These are phyloP conservation scores for Fusarium pseudonygamai DNA, from an alignment of 2,329 filamentous ascomycete species.

Conservation along the genomic window DNA sequence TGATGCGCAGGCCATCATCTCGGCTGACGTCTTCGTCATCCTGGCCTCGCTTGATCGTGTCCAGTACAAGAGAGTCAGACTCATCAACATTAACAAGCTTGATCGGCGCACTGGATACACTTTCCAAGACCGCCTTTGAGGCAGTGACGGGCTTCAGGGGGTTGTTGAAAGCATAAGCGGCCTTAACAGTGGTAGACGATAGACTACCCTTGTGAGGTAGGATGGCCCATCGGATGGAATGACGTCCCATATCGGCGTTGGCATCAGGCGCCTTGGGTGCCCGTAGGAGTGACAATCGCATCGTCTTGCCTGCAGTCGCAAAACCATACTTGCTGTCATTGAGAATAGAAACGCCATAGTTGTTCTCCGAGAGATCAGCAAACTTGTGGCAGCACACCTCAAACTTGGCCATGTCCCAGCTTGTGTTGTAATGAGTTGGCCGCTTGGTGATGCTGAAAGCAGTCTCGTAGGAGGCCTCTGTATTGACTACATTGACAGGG, in stretches of 20 bases:
- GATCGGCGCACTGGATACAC: constrained; percentile 60
- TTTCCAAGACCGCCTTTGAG: constrained; percentile 41
- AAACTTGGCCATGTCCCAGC: constrained; percentile 98
- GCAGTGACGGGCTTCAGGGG: constrained; percentile 63
- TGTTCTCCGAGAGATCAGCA: constrained; percentile 87
- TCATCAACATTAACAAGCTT: constrained; percentile 68
- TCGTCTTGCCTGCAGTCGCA: constrained; percentile 85
- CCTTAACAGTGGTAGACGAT: constrained; percentile 77
- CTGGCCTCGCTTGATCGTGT: constrained; percentile 93
- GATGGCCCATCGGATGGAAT: constrained; percentile 90
- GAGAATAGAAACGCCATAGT: constrained; percentile 89
- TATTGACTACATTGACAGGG: constrained; percentile 89
- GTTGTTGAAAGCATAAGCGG: constrained; percentile 91
- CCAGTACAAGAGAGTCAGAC: constrained; percentile 75
- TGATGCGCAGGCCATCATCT: constrained; percentile 67
- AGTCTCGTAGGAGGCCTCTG: constrained; percentile 93
- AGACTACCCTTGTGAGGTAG: constrained; percentile 82
- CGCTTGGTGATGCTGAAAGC: constrained; percentile 89
- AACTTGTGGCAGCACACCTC: constrained; percentile 97
- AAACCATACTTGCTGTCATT: constrained; percentile 98
- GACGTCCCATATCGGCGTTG: constrained; percentile 91
- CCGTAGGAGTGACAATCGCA: constrained; percentile 87
- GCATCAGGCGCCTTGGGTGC: constrained; percentile 93
- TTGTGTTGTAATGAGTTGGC: constrained; percentile 97
- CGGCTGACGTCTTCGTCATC: constrained; percentile 79